A percentile compares a stretch with the other conserved stretches of the same genome.
These are phyloP conservation scores for Eutrema yunnanense DNA, from an alignment of 345 rosid species.

Conservation along the genomic window DNA sequence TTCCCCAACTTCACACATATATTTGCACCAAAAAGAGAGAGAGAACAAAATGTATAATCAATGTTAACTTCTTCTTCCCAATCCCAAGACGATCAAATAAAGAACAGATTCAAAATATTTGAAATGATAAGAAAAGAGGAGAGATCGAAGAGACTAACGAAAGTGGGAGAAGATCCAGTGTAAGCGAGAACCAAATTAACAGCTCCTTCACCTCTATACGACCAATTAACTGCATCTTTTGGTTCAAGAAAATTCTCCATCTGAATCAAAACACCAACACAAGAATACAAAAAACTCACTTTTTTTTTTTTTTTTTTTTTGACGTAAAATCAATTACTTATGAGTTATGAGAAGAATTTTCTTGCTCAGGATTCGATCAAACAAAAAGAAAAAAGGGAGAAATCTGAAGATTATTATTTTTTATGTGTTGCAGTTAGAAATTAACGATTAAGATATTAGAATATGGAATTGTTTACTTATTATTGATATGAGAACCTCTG, in stretches of 20 bases:
- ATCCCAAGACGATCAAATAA: not conserved
- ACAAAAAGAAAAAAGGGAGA: no score
- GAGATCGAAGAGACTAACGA: slow-evolving; percentile 36
- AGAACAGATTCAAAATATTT: not conserved
- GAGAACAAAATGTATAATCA: not conserved
- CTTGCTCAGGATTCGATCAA: no score
- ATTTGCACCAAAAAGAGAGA: not conserved
- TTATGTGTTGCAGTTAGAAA: not conserved
- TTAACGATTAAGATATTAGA: no score
- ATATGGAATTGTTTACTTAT: no score
- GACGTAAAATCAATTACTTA: not conserved
- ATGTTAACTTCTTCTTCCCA: not conserved
- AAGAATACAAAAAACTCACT: not conserved
- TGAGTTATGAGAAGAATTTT: no score
- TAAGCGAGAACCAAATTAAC: slow-evolving; percentile 84
- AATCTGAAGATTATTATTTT: no score
- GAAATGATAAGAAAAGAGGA: not conserved
- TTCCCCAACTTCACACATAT: slow-evolving; percentile 44
- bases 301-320: not conserved
- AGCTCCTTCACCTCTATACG: slow-evolving; percentile 93
- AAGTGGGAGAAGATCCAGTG: slow-evolving; percentile 66
- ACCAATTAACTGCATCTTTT: slow-evolving; percentile 76
- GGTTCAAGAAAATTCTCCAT: slow-evolving; percentile 56
- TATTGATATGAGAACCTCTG: no score
- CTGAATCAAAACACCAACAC: slow-evolving; percentile 15